A percentile compares a stretch with the other conserved stretches of the same genome.
phyloP scores from a whole-genome alignment of 2,329 filamentous ascomycete genomes.

The Pyrenophora teres region DNA sequence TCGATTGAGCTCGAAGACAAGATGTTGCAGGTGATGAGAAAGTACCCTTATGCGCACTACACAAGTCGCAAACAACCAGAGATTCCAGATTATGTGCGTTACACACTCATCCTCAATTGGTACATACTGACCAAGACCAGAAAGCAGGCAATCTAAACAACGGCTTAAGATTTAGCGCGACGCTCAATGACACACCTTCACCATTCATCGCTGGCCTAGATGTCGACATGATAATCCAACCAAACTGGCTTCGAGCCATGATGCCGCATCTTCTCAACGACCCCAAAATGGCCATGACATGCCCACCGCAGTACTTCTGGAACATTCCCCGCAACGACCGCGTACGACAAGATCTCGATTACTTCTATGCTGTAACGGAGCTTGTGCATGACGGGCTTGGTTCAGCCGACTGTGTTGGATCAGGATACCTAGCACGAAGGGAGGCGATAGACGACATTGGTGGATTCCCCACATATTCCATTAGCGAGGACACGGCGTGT shows the following conservation, averaged over 20 bases:
- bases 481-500: conserved; percentile 65
- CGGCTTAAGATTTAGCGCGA: conserved; percentile 39
- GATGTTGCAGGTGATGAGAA: conserved; percentile 42
- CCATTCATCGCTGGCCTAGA: conserved; percentile 67
- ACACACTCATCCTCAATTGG: background rate
- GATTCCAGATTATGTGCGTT: conserved; percentile 43
- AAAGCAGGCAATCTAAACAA: conserved; percentile 70
- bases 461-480: conserved; percentile 63
- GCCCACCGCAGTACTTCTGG: conserved; percentile 56
- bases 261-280: conserved; percentile 14
- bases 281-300: conserved; percentile 10
- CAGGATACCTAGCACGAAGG: conserved; percentile 65
- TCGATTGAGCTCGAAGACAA: conserved; percentile 38
- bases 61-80: conserved; percentile 50
- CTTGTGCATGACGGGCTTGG: conserved; percentile 52
- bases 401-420: conserved; percentile 69
- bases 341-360: conserved; percentile 62
- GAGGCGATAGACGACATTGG: conserved; percentile 64
- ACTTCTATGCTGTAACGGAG: conserved; percentile 62
- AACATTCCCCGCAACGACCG: conserved; percentile 64
- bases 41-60: conserved; percentile 51
- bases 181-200: conserved; percentile 50
- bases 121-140: conserved; percentile 49
- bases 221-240: conserved; percentile 70
- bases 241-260: conserved; percentile 52